Base-by-base conservation (phyloP, 371 early-diverging fungal genomes). In the Mortierella sp. region DNA sequence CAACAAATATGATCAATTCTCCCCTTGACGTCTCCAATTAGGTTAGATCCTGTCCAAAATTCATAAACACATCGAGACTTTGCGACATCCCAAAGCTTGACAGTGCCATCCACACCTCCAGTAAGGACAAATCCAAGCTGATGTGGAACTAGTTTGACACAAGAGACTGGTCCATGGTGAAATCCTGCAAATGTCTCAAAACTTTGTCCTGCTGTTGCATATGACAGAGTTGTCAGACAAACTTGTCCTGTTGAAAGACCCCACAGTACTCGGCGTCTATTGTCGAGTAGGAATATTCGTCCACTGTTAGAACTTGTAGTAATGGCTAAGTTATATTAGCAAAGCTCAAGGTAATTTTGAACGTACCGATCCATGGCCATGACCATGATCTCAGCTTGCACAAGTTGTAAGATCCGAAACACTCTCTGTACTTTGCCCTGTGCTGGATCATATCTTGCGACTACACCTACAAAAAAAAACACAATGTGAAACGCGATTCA, bases 291-390 rank as follows among this genome's bases (percentile, higher is more conserved):
- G n/a, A n/a, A n/a, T n/a, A n/a, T n/a, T n/a, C n/a, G n/a, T n/a
- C n/a, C n/a, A n/a, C n/a, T n/a, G n/a, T n/a, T n/a, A n/a, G n/a
- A n/a, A n/a, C n/a, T n/a, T n/a, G n/a, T n/a, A n/a, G n/a, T n/a
- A n/a, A n/a, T n/a, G n/a, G n/a, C n/a, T 28, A 13, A 10, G 53
- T 28, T 13, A 53, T 19, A 53, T 47, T 17, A 47, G 19, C 19
- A 47, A 19, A 19, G 2, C 47, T 47, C n/a, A 13, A 12, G 7
- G 28, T 53, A 19, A 0, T 15, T 13, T 8, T 40, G 28, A 0
- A 58, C 75, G 42, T 68, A 80, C 81, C 68, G 70, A 56, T 80
- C 81, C 61, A 80, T 68, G 6, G 75, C 54, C 81, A 80, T 75
- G 29, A 37, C 72, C 1, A 68, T 29, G 22, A 71, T 62, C 12